A percentile compares a stretch with the other conserved stretches of the same genome.
phyloP scores from a whole-genome alignment of 2,329 filamentous ascomycete genomes.

The Mariannaea sp. region DNA sequence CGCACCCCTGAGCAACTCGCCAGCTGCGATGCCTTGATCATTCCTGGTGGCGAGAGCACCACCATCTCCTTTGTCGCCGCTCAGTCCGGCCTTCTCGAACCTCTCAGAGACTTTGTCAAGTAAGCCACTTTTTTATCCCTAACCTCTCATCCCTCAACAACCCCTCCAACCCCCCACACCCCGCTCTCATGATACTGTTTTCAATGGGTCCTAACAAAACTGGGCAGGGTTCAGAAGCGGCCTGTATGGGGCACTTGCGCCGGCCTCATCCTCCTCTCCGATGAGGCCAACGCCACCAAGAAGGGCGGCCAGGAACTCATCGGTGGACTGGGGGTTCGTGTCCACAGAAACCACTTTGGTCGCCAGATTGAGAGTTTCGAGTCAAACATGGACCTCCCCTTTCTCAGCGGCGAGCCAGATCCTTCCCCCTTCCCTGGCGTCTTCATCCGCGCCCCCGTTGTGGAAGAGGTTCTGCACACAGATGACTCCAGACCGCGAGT shows the following conservation, averaged over 20 bases:
- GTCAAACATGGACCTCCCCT: constrained; percentile 72
- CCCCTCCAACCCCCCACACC: too few relatives aligned
- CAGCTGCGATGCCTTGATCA: constrained; percentile 79
- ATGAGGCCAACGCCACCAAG: constrained; percentile 86
- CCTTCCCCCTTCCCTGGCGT: constrained; percentile 70
- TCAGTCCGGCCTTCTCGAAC: constrained; percentile 80
- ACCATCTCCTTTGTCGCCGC: constrained; percentile 88
- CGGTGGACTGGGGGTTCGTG: constrained; percentile 85
- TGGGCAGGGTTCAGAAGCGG: constrained; percentile 69
- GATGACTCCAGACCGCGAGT: constrained; percentile 46
- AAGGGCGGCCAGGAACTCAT: constrained; percentile 91
- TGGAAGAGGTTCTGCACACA: constrained; percentile 72
- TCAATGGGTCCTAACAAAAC: not conserved
- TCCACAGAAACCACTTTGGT: constrained; percentile 94
- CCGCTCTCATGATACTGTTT: too few relatives aligned
- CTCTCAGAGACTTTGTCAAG: constrained; percentile 89
- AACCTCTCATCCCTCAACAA: not conserved
- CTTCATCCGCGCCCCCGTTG: constrained; percentile 93
- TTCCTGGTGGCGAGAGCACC: constrained; percentile 95
- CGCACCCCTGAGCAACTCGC: constrained; percentile 74
- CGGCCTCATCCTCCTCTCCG: constrained; percentile 86
- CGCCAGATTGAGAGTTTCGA: constrained; percentile 92
- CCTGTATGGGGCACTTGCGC: constrained; percentile 97
- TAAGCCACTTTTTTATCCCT: constrained; percentile 48
- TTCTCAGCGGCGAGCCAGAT: constrained; percentile 54